phyloP scores from a whole-genome alignment of 2,329 filamentous ascomycete species.

The Colletotrichum tamarilloi region DNA sequence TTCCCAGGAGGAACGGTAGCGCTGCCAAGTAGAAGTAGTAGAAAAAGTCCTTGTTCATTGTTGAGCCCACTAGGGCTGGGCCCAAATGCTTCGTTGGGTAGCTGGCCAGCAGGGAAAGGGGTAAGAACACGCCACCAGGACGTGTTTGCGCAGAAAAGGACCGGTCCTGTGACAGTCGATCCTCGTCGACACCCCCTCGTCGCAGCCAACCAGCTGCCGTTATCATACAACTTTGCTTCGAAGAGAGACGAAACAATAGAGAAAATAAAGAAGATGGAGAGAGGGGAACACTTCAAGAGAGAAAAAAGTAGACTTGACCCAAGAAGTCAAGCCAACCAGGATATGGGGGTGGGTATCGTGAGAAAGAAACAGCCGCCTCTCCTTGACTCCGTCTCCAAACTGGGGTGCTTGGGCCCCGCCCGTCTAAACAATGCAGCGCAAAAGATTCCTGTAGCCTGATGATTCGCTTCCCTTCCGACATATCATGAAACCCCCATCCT shows the following conservation, averaged over 20 bases:
- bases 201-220: not conserved
- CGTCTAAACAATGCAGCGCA: slow-evolving; percentile 22
- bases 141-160: slow-evolving; percentile 5
- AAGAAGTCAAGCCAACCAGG: not conserved
- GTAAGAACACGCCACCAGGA: not conserved
- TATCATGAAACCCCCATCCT: not conserved
- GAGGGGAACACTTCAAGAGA: not conserved
- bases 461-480: slow-evolving; percentile 1
- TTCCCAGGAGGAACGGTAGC: slow-evolving; percentile 33
- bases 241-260: not conserved
- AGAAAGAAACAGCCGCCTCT: slow-evolving; percentile 32
- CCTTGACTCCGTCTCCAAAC: slow-evolving; percentile 31
- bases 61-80: slow-evolving; percentile 28
- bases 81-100: slow-evolving; percentile 15
- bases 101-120: not conserved
- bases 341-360: slow-evolving; percentile 26
- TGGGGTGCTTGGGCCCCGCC: not conserved
- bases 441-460: slow-evolving; percentile 13
- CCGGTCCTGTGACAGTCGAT: slow-evolving; percentile 25
- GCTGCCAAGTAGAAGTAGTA: slow-evolving; percentile 41
- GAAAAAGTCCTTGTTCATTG: slow-evolving; percentile 23
- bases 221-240: slow-evolving; percentile 33
- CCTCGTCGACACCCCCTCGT: slow-evolving; percentile 12
- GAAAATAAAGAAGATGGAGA: slow-evolving; percentile 5
- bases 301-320: not conserved